These are phyloP conservation scores for Stephania japonica DNA, from an alignment of 164 flowering plant genomes.

Conservation along the genomic window DNA sequence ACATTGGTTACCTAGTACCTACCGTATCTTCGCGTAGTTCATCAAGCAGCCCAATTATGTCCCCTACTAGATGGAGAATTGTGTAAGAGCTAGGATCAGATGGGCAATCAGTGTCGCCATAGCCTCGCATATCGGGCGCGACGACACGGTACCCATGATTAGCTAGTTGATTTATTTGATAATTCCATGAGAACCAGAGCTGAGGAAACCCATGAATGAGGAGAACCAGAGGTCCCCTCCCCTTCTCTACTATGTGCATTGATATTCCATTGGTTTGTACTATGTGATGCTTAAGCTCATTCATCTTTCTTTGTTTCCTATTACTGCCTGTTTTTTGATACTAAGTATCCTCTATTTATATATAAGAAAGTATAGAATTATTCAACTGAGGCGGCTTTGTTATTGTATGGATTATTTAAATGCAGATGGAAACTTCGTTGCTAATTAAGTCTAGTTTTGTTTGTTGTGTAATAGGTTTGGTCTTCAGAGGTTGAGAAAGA, in stretches of 20 bases:
- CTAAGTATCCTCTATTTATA: neutral
- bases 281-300: constrained; percentile 22
- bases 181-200: constrained; percentile 47
- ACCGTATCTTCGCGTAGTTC: constrained; percentile 8
- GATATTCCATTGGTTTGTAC: constrained; percentile 37
- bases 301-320: neutral
- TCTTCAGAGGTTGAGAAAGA: no score
- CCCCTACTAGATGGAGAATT: constrained; percentile 24
- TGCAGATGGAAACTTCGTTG: neutral
- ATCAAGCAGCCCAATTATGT: constrained; percentile 15
- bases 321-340: neutral
- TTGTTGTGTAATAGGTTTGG: neutral
- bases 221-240: constrained; percentile 39
- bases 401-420: neutral
- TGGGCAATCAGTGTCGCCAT: constrained; percentile 43
- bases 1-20: neutral
- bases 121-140: constrained; percentile 55
- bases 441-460: neutral
- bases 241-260: constrained; percentile 46
- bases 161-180: constrained; percentile 37
- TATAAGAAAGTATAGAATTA: neutral
- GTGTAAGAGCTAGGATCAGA: constrained; percentile 30
- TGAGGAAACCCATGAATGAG: constrained; percentile 55
- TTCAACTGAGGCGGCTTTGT: neutral
- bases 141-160: constrained; percentile 34